Percentiles rank a stretch among this genome's conserved stretches.
Conservation (phyloP, 306 rosid species). For the Quercus cerris region DNA sequence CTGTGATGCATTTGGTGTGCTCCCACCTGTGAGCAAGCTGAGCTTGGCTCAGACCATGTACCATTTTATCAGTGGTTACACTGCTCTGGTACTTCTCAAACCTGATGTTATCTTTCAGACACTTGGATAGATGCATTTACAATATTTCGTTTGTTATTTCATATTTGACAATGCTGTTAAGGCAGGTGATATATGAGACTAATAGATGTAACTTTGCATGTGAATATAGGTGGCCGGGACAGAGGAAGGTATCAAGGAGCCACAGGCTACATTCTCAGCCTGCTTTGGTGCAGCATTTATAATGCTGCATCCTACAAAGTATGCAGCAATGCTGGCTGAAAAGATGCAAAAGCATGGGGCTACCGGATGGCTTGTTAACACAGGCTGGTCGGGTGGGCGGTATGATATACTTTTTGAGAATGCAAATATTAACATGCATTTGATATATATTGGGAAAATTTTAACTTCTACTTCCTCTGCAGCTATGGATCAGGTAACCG, state of each 20-base stretch:
- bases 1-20: conserved; percentile 93
- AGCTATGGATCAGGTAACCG: conserved; percentile 81
- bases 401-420: conserved; percentile 9
- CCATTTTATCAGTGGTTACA: conserved; percentile 93
- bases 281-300: conserved; percentile 95
- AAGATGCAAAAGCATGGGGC: conserved; percentile 92
- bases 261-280: conserved; percentile 95
- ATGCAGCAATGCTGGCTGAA: conserved; percentile 91
- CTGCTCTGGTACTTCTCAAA: conserved; percentile 65
- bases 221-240: conserved; percentile 79
- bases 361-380: conserved; percentile 94
- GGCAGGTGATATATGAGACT: background rate
- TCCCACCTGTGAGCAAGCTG: conserved; percentile 88
- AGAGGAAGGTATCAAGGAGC: conserved; percentile 90
- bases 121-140: background rate
- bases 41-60: conserved; percentile 91
- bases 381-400: conserved; percentile 96
- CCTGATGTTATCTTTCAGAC: background rate
- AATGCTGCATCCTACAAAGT: conserved; percentile 87
- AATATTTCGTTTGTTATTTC: background rate
- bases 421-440: background rate
- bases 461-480: background rate
- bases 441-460: background rate
- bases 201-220: background rate
- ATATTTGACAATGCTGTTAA: background rate